Evolutionary conservation across 306 rosid species (phyloP).

Genomic region (cucumber (Cucumis sativus)): Cucumber_9930_V3 NC_026657.2:31851001-31851500

Average conservation of each 20-base stretch:
- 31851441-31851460: not conserved
- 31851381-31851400: slow-evolving; percentile 15
- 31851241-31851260: not conserved
- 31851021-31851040: not conserved
- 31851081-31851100: slow-evolving; percentile 39
- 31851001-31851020: slow-evolving; percentile 24
- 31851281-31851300: not conserved
- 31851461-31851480: not conserved
- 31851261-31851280: not conserved
- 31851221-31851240: slow-evolving; percentile 14
- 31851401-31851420: slow-evolving; percentile 2
- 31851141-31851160: slow-evolving; percentile 27
- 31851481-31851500: not conserved
- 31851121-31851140: not conserved
- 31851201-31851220: slow-evolving; percentile 10
- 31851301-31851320: not conserved
- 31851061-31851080: slow-evolving; percentile 30
- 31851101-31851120: slow-evolving; percentile 12
- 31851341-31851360: slow-evolving; percentile 9
- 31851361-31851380: not conserved
- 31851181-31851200: slow-evolving; percentile 7
- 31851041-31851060: slow-evolving; percentile 21
- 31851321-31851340: not conserved
- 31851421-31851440: not conserved
- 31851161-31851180: slow-evolving; percentile 29